Evolutionary conservation across 345 rosid genomes (phyloP), one percentile per base, ranked within the genome.

Genomic region (Geranium brycei): DNA sequence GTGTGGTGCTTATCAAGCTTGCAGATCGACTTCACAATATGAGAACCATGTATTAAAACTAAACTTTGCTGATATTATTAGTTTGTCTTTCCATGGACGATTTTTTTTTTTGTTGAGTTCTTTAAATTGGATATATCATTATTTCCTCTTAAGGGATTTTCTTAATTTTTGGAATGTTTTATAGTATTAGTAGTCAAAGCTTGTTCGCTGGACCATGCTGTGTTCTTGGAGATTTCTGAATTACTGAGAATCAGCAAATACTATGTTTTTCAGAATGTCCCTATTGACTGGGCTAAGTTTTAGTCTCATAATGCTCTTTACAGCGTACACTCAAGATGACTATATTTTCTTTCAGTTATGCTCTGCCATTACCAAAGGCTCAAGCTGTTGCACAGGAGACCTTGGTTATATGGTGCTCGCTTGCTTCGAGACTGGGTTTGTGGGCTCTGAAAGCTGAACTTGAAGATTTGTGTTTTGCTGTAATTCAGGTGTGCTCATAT

Each of bases 1-100:
- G 89, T 14, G 89, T 86, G 69, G 85, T 86, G 74, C 92, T 86
- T 3, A 79, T 86, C 84, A 86, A 86, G 84, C 87, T 86, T 73
- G 88, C 92, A 0, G 92, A 86, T 71, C 85, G 89, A 70, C 87
- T 86, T 67, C 92, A 86, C 82, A 86, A 84, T 66, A 84, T 86
- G 92, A 86, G 92, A 71, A 86, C 92, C 75, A 84, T 86, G 92
- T 86, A 82, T 61, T 59, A 30, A 51, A 64, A 69, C 68, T 57
- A 60, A 72, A 40, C 62, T 72, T 58, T 57, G 19, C 55, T 57
- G 12, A 38, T 59, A 53, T 30, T 31, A 30, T 61, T 28, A 57
- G 38, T 28, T 65, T 55, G 63, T 19, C 19, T 59, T 11, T 1
- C 19, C 40, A 31, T 31, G 51, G 58, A 23, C 13, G 5, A 51